These are phyloP conservation scores for Agrostemma githago DNA, from an alignment of 148 eudicot genomes.

Conservation along the genomic window DNA sequence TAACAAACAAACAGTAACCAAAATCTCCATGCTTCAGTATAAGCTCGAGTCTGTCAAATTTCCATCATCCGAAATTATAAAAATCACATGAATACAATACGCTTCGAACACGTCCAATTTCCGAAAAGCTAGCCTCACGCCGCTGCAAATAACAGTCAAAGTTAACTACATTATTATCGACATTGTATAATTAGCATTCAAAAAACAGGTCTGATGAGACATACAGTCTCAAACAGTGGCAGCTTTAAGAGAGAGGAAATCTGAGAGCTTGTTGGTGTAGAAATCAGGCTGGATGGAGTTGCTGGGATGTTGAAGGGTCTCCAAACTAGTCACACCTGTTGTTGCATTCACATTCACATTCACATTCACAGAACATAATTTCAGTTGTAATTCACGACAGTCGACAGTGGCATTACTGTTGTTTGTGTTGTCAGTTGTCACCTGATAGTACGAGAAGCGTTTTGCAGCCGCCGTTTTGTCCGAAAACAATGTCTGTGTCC, in stretches of 20 bases:
- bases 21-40: neutral
- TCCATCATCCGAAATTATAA: neutral
- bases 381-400: neutral
- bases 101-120: neutral
- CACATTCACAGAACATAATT: neutral
- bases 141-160: neutral
- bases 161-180: neutral
- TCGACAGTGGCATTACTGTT: neutral
- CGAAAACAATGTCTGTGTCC: slow-evolving; percentile 95
- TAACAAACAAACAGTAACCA: neutral
- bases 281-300: slow-evolving; percentile 91
- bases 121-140: neutral
- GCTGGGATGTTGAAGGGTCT: slow-evolving; percentile 72
- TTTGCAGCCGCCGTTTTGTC: slow-evolving; percentile 97
- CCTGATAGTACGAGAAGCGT: slow-evolving; percentile 99
- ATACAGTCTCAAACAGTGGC: slow-evolving; percentile 54
- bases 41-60: neutral
- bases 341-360: neutral
- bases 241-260: slow-evolving; percentile 81
- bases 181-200: neutral
- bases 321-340: slow-evolving; percentile 72
- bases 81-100: neutral
- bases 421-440: slow-evolving; percentile 9
- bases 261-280: slow-evolving; percentile 88
- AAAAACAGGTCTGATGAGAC: neutral